A percentile compares a stretch with the other conserved stretches of the same genome.
These are phyloP conservation scores for Penicillium sp. DNA, from an alignment of 2,329 filamentous ascomycete genomes.

Conservation along the genomic window DNA sequence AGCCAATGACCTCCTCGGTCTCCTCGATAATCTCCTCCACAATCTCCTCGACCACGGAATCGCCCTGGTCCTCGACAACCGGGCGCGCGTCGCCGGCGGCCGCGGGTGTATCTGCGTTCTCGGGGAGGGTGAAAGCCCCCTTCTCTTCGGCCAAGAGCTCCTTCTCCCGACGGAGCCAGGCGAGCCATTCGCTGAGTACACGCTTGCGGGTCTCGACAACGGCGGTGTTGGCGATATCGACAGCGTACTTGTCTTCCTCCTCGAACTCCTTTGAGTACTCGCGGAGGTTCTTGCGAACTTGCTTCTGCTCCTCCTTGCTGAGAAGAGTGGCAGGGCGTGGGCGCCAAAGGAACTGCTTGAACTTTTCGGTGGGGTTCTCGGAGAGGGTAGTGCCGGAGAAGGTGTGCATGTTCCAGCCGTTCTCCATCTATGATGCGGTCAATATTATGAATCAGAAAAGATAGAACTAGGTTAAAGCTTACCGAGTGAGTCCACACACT, in stretches of 20 bases:
- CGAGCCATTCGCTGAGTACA: conserved; percentile 78
- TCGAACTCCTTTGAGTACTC: conserved; percentile 95
- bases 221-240: conserved; percentile 84
- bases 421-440: conserved; percentile 69
- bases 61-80: conserved; percentile 56
- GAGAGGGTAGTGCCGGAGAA: conserved; percentile 83
- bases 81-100: conserved; percentile 43
- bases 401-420: conserved; percentile 95
- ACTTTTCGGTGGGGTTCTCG: conserved; percentile 88
- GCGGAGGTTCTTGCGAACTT: conserved; percentile 93
- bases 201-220: conserved; percentile 80
- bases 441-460: conserved; percentile 6
- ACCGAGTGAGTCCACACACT: conserved; percentile 93
- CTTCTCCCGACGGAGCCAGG: conserved; percentile 68
- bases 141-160: conserved; percentile 65
- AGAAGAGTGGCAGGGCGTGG: conserved; percentile 85
- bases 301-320: conserved; percentile 92
- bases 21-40: conserved; percentile 74
- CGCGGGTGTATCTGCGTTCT: conserved; percentile 54
- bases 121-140: conserved; percentile 56
- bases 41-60: conserved; percentile 77
- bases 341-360: conserved; percentile 95
- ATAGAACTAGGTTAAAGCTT: conserved; percentile 37
- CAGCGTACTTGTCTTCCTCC: conserved; percentile 85
- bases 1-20: conserved; percentile 65